A percentile compares a stretch with the other conserved stretches of the same genome.
These are phyloP conservation scores for Diaporthe citri DNA, from an alignment of 2,329 filamentous ascomycete genomes.

Conservation along the genomic window DNA sequence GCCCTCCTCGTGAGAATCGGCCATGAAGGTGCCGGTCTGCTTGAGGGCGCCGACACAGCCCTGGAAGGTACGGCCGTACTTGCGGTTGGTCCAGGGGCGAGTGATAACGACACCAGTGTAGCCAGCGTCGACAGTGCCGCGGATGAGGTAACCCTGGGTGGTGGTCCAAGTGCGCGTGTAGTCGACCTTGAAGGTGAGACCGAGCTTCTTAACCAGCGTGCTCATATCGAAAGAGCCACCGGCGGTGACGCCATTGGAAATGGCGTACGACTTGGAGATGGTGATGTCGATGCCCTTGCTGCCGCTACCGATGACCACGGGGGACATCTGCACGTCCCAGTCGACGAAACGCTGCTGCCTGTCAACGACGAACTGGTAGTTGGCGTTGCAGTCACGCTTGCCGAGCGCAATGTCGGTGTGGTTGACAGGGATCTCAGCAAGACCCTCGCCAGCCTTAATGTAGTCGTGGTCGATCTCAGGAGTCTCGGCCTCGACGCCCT, in stretches of 20 bases:
- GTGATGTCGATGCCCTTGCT: constrained; percentile 19
- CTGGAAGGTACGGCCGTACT: constrained; percentile 17
- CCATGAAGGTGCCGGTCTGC: constrained; percentile 19
- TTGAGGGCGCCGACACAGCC: not conserved
- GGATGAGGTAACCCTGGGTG: constrained; percentile 12
- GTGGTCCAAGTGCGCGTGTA: constrained; percentile 17
- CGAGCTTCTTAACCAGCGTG: not conserved
- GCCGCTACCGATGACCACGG: constrained; percentile 14
- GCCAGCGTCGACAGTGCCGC: not conserved
- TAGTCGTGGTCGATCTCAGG: constrained; percentile 6
- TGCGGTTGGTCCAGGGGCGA: constrained; percentile 4
- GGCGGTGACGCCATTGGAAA: not conserved
- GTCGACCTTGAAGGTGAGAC: constrained; percentile 10
- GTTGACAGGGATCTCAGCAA: constrained; percentile 2
- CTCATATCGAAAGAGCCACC: not conserved
- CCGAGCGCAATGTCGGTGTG: constrained; percentile 11
- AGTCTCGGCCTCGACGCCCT: constrained; percentile 1
- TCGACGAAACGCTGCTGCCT: constrained; percentile 1
- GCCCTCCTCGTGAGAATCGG: constrained; percentile 25
- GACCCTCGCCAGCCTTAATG: constrained; percentile 2
- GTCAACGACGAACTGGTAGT: constrained; percentile 28
- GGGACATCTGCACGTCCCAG: constrained; percentile 36
- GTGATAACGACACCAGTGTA: constrained; percentile 8
- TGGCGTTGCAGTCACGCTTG: constrained; percentile 9
- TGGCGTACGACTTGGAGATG: constrained; percentile 6